A percentile compares a stretch with the other conserved stretches of the same genome.
Conservation (phyloP, 805 yeast species). For the Candida endomychidarum region DNA sequence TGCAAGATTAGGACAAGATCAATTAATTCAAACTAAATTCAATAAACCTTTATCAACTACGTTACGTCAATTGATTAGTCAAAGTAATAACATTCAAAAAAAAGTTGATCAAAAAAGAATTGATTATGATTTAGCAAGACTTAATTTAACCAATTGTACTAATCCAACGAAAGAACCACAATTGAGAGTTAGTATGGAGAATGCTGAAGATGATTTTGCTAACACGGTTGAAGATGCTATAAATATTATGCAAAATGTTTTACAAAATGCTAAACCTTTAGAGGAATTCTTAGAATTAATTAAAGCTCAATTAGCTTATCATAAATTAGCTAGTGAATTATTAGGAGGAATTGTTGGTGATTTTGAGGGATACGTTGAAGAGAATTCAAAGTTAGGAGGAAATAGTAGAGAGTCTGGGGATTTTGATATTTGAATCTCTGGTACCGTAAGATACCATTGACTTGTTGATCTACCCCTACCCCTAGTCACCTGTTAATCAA, state of each 20-base stretch:
- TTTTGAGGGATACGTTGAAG: conserved; percentile 59
- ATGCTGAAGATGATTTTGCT: conserved; percentile 86
- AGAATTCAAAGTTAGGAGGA: conserved; percentile 22
- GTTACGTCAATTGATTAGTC: conserved; percentile 57
- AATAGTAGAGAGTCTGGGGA: conserved; percentile 32
- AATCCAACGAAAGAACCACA: conserved; percentile 62
- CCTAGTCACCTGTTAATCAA: too few relatives aligned
- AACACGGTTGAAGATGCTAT: conserved; percentile 88
- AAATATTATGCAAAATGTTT: conserved; percentile 74
- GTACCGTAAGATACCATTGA: too few relatives aligned
- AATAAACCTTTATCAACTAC: conserved; percentile 65
- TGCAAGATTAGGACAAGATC: conserved; percentile 80
- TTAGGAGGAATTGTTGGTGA: conserved; percentile 64
- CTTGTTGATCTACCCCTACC: too few relatives aligned
- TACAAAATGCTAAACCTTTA: conserved; percentile 67
- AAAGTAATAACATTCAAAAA: conserved; percentile 67
- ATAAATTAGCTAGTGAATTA: conserved; percentile 69
- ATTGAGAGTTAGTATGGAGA: conserved; percentile 73
- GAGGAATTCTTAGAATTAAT: conserved; percentile 66
- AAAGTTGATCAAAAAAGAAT: conserved; percentile 76
- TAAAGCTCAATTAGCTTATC: conserved; percentile 78
- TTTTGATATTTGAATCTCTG: conserved; percentile 31
- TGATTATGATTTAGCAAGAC: conserved; percentile 76
- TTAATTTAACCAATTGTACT: conserved; percentile 37
- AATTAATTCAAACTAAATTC: conserved; percentile 64